These are phyloP conservation scores for Fusarium citri DNA, from an alignment of 2,329 filamentous ascomycete genomes.

Conservation along the genomic window DNA sequence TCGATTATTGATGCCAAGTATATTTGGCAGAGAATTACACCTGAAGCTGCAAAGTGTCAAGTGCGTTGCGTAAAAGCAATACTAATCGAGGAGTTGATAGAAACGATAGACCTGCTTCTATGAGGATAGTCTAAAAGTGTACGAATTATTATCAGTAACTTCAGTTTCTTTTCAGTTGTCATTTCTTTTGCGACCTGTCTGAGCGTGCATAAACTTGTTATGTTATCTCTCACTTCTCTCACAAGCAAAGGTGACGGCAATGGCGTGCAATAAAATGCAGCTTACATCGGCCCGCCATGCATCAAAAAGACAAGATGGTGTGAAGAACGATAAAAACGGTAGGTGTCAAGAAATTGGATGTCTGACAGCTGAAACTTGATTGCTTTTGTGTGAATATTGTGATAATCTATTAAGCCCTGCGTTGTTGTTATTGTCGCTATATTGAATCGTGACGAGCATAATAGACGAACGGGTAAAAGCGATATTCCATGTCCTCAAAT, in stretches of 20 bases:
- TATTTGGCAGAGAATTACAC: too few species aligned
- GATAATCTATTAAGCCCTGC: neutral
- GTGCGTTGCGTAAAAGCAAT: neutral
- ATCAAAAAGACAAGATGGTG: conserved; percentile 26
- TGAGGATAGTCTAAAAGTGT: neutral
- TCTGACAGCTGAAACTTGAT: conserved; percentile 16
- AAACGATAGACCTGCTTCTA: too few species aligned
- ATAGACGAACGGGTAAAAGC: neutral
- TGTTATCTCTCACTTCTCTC: neutral
- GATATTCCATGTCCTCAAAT: neutral
- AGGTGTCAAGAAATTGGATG: conserved; percentile 19
- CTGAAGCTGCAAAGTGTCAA: too few species aligned
- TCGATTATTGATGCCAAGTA: neutral
- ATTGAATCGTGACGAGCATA: neutral
- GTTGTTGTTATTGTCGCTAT: neutral
- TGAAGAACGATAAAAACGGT: conserved; percentile 26
- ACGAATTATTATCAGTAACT: neutral
- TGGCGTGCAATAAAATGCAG: conserved; percentile 10
- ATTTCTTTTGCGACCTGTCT: neutral
- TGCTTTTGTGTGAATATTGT: neutral
- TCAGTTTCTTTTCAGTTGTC: neutral
- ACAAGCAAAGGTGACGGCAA: conserved; percentile 1
- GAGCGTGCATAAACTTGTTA: neutral
- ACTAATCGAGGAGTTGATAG: neutral
- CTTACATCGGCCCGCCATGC: conserved; percentile 34